Base-by-base conservation (phyloP, 139 green algal genomes). In the Chlamydomonas sp. region DNA sequence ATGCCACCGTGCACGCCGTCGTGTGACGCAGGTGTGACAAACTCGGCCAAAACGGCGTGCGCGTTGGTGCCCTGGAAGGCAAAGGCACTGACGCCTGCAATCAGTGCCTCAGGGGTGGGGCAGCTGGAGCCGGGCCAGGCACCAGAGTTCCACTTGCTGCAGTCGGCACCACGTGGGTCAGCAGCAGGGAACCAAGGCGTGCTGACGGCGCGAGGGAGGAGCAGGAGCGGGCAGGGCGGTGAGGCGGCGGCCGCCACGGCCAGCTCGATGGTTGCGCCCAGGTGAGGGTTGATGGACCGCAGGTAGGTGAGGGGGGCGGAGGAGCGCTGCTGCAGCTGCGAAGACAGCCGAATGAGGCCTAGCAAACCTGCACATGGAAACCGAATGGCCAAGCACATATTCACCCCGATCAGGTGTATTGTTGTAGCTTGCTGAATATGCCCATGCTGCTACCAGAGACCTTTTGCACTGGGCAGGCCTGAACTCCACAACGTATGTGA, bases 51-150 rank as follows among this genome's bases (percentile, higher is more conserved):
- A 49, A 94, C 72, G 2, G 86, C 83, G 89, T 93, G 91, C 1
- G 88, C 89, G 84, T 94, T 94, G 72, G 91, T 94, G 64, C 91
- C 91, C 78, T 93, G 88, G 89, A 94, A 95, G 3, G 92, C 93
- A 90, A 96, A 96, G 16, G 91, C 80, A 74, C 87, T 93, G 60
- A 94, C 88, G 68, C 92, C 89, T 17, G 85, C 90, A 4, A 85
- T 4, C 77, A 89, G 59, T 18, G 60, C 67, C 74, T 87, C 82
- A 1, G 5, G 59, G 10, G 17, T 12, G 14, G 58, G 5, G 18
- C 4, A 17, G 12, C 18, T 9, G 31, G 20, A 14, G 57, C 49
- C 68, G n/a, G 31, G 31, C 31, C 31, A 49, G 31, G 31, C 31
- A 49, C 31, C 31, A 49, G 31, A 49, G 31, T 49, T 49, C 31